A percentile compares a stretch with the other conserved stretches of the same genome.
Evolutionary conservation across 2,329 filamentous ascomycete genomes (phyloP).

Genomic region (Grosmannia huntii): DNA sequence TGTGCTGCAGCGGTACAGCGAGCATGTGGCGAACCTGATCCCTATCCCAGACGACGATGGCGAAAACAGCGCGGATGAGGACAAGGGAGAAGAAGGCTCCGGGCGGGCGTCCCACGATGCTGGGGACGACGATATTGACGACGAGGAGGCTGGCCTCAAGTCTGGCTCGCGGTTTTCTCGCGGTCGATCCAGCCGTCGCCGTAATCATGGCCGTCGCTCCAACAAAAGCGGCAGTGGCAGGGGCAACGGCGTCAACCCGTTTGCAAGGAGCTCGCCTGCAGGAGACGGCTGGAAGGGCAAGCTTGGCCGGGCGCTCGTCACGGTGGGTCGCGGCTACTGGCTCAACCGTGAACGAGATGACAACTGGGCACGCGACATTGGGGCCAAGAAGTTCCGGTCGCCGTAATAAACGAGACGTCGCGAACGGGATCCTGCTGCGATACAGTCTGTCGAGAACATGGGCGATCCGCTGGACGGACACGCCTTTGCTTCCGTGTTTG

Average conservation of each 20-base stretch:
- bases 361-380: constrained; percentile 54
- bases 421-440: too few relatives aligned
- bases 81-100: constrained; percentile 17
- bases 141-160: constrained; percentile 9
- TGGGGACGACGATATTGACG: constrained; percentile 29
- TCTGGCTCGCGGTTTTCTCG: constrained; percentile 2
- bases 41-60: constrained; percentile 29
- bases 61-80: constrained; percentile 13
- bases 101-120: constrained; percentile 14
- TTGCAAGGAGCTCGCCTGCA: constrained; percentile 55
- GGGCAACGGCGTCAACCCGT: constrained; percentile 38
- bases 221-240: constrained; percentile 21
- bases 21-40: constrained; percentile 15
- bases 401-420: neutral
- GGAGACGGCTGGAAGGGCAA: constrained; percentile 70
- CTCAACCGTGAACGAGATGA: constrained; percentile 50
- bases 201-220: neutral
- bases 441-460: neutral
- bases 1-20: constrained; percentile 58
- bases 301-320: constrained; percentile 67
- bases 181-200: constrained; percentile 10
- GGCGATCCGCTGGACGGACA: neutral
- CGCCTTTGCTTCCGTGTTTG: neutral
- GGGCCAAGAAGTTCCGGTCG: constrained; percentile 21
- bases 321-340: constrained; percentile 67